Conservation (phyloP, 495 filamentous ascomycete genomes). For the Tuber brumale region DNA sequence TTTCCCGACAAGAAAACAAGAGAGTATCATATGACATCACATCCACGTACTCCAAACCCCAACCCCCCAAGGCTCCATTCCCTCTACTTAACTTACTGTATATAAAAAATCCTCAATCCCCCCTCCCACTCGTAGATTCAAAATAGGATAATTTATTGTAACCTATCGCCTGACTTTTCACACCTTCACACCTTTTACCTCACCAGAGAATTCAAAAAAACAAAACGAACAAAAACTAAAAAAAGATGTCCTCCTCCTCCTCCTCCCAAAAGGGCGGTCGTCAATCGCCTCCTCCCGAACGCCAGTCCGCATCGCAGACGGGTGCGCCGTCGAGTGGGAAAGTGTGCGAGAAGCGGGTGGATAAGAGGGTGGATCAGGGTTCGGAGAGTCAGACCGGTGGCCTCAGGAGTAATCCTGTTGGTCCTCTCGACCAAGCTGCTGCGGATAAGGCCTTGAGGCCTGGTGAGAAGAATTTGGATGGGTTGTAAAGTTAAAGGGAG, state of each 20-base stretch:
- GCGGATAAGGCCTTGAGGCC: conserved; percentile 23
- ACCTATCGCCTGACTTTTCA: too few species aligned
- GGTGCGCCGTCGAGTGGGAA: conserved; percentile 17
- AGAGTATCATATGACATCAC: conserved; percentile 13
- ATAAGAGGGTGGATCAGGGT: conserved; percentile 7
- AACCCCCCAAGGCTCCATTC: conserved; percentile 6
- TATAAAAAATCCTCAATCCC: background rate
- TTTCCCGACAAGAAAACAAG: background rate
- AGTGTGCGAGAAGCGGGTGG: conserved; percentile 9
- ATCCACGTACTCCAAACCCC: background rate
- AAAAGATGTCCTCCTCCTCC: conserved; percentile 50
- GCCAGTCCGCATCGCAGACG: conserved; percentile 57
- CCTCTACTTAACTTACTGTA: too few species aligned
- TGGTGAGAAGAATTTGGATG: conserved; percentile 29
- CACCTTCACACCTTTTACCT: too few species aligned
- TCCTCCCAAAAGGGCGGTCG: conserved; percentile 54
- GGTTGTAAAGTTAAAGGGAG: conserved; percentile 15
- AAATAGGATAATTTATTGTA: too few species aligned
- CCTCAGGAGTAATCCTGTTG: conserved; percentile 29
- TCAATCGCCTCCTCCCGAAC: conserved; percentile 74
- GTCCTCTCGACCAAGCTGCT: conserved; percentile 24
- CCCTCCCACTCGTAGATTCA: too few species aligned
- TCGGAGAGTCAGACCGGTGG: conserved; percentile 12
- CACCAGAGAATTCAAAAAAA: too few species aligned
- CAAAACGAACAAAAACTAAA: too few species aligned